Conservation (phyloP, 345 rosid genomes). For the Rhodomyrtus tomentosa region DNA sequence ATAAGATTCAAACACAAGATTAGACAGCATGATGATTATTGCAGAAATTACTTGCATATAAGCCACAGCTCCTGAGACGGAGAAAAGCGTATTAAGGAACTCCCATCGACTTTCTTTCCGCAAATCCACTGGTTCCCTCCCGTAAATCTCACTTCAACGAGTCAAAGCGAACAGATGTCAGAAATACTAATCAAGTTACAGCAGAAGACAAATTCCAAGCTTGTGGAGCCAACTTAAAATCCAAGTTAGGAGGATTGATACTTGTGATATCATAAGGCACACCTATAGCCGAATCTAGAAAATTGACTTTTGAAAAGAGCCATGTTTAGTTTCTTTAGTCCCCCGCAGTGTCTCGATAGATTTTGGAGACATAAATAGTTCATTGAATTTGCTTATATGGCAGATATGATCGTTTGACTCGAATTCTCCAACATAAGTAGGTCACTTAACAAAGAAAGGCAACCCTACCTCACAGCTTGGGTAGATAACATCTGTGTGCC, state of each 20-base stretch:
- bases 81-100: constrained; percentile 86
- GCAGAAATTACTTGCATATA: constrained; percentile 58
- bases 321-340: background rate
- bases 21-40: background rate
- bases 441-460: background rate
- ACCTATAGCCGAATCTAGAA: background rate
- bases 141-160: constrained; percentile 71
- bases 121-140: constrained; percentile 83
- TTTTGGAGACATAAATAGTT: background rate
- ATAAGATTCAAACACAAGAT: background rate
- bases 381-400: background rate
- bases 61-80: constrained; percentile 91
- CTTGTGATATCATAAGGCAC: background rate
- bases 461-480: constrained; percentile 59
- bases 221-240: background rate
- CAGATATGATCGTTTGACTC: background rate
- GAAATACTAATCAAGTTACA: constrained; percentile 14
- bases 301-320: background rate
- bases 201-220: background rate
- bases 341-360: background rate
- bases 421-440: background rate
- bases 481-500: constrained; percentile 82
- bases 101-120: constrained; percentile 85
- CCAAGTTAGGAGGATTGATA: background rate
- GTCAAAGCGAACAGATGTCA: constrained; percentile 25